Evolutionary conservation across 2,329 filamentous ascomycete genomes (phyloP), one percentile per base, ranked within the genome.

Genomic region (Fusarium sterilihyphosum): DNA sequence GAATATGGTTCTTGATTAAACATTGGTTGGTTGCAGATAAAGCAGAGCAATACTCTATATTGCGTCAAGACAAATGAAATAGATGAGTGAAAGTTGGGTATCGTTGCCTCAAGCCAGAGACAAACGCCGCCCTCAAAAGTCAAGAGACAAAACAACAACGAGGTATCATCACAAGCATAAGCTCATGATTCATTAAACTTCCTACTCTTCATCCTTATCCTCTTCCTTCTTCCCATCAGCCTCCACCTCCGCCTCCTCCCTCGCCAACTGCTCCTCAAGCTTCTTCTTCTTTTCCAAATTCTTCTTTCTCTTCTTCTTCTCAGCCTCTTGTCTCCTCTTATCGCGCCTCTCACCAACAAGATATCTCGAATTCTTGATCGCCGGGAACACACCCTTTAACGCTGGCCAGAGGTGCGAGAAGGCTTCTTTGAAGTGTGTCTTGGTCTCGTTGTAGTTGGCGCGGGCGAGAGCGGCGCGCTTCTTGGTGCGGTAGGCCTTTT

Each of bases 401-500:
- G 65, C 65, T 2, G 67, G 22, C 35, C 50, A 67, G 3, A 67
- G 66, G 24, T 67, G 65, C 1, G 53, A 61, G 9, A 67, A 38
- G 9, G 46, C 65, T 3, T 67, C 63, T 2, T 35, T 40, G 22
- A 67, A 67, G 26, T 67, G 52, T 2, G 37, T 33, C n/a, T 67
- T 67, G 0, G 65, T 67, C 35, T 67, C 62, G 20, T 35, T 61
- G 46, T 67, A 67, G 40, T 67, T 67, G 24, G 63, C 62, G 7
- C 65, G 65, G 6, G 65, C 63, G 5, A 67, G 5, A 5, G 53
- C 63, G 0, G 65, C 65, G 6, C 44, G 65, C 29, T 67, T 67
- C 14, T 67, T 67, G 24, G 53, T 67, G 40, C 65, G 65, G 17
- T 67, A 67, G 2, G 52, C 65, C 6, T 67, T 67, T n/a, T 67